Evolutionary conservation across 331 rosid species (phyloP), one percentile per base, ranked within the genome.

Genomic region (Cydonia oblonga): DNA sequence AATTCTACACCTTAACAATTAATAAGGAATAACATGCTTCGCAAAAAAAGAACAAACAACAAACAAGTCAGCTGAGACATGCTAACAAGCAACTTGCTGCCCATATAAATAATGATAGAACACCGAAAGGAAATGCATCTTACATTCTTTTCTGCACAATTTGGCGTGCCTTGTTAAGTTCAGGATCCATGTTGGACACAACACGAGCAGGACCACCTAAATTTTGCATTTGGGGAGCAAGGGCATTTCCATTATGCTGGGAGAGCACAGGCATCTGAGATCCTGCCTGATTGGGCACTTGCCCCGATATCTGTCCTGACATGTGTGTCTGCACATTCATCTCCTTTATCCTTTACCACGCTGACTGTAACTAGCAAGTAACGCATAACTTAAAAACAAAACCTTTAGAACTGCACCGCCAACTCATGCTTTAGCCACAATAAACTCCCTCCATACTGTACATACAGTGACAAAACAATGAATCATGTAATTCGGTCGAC

Each of bases 211-310:
- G 75, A 72, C 75, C 86, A 9, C 86, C 87, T 77, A 84, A 56
- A 68, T 75, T 79, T 67, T 85, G 83, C 74, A 86, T 79, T 69
- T 85, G 97, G 40, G 82, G 58, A 71, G 87, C 83, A 58, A 80
- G 83, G 35, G 78, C 63, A 74, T 79, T 88, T 40, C 88, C 92
- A 78, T 88, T 90, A 49, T 80, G 80, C 70, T 84, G 90, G 66
- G 81, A 51, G 35, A 78, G 46, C 64, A 83, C 88, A 32, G 98
- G 84, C 73, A 90, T 74, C 81, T 92, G 95, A 44, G 86, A 73
- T 56, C 87, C 92, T 38, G 90, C 79, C 80, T 88, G 92, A 81
- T 83, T 87, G 73, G 90, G 82, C 72, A 90, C 86, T 84, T 90
- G 90, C 64, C 96, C 89, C 11, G 91, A 83, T 54, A 89, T 83